phyloP scores from a whole-genome alignment of 2,329 filamentous ascomycete species.

The Fusarium sp. region DNA sequence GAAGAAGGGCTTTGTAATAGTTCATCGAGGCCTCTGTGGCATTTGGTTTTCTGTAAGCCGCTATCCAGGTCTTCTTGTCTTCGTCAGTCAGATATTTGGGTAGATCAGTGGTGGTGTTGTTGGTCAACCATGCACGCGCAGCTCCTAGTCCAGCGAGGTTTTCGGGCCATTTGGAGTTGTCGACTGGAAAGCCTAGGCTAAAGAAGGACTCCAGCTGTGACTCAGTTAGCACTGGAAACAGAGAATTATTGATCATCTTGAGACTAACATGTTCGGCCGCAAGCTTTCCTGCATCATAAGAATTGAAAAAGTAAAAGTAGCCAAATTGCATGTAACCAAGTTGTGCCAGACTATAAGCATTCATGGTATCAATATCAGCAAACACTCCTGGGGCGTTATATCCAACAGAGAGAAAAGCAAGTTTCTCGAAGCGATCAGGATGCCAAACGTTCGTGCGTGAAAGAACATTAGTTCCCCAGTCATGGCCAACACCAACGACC shows the following conservation, averaged over 20 bases:
- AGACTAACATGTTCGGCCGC: background rate
- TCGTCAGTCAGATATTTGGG: background rate
- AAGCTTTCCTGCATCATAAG: background rate
- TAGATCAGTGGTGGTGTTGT: background rate
- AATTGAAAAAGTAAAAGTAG: background rate
- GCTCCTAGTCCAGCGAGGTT: background rate
- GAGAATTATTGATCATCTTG: background rate
- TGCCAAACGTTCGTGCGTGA: background rate
- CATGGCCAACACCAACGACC: background rate
- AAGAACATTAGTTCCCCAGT: background rate
- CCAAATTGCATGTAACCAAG: background rate
- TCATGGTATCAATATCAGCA: background rate
- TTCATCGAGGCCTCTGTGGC: background rate
- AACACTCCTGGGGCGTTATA: background rate
- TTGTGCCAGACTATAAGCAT: background rate
- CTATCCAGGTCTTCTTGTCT: background rate
- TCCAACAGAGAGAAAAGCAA: background rate
- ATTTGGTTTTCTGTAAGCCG: background rate
- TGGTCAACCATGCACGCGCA: background rate
- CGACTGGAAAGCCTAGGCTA: background rate
- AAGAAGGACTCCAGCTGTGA: background rate
- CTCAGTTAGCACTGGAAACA: background rate
- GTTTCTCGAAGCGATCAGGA: background rate
- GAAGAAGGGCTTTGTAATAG: background rate
- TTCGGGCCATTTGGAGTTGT: background rate